Evolutionary conservation across 1,284 basidiomycete species (phyloP).

Genomic region (Ustilago sp.): DNA sequence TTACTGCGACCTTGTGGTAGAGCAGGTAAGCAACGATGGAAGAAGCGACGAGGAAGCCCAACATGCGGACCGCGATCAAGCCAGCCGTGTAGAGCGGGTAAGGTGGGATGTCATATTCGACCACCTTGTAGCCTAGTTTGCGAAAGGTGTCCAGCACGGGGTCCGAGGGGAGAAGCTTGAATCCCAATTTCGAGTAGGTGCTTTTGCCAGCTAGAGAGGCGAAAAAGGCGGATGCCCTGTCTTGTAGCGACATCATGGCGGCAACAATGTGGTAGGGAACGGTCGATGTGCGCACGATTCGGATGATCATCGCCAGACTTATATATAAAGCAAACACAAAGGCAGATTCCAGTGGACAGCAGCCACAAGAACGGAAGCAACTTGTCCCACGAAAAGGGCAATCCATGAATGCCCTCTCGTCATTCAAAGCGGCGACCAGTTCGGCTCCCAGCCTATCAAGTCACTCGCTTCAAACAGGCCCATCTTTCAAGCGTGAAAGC

Average conservation of each 20-base stretch:
- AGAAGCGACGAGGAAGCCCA: conserved; percentile 56
- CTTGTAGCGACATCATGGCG: conserved; percentile 32
- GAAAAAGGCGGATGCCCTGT: conserved; percentile 33
- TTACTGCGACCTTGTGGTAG: conserved; percentile 56
- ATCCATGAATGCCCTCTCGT: not conserved
- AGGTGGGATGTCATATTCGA: conserved; percentile 60
- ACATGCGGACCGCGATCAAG: conserved; percentile 44
- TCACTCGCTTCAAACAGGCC: not conserved
- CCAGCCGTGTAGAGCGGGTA: conserved; percentile 51
- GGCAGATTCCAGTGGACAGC: not conserved
- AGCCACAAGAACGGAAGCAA: not conserved
- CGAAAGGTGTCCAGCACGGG: conserved; percentile 36
- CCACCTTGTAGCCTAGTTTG: conserved; percentile 42
- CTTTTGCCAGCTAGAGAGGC: conserved; percentile 29
- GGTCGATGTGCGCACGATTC: not conserved
- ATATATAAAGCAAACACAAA: not conserved
- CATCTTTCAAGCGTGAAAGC: conserved; percentile 15
- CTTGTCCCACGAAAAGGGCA: no score
- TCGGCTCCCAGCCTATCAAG: conserved; percentile 8
- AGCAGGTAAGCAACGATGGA: conserved; percentile 55
- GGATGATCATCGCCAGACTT: not conserved
- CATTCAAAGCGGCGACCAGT: not conserved
- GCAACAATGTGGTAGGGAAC: not conserved
- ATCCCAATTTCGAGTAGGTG: conserved; percentile 50
- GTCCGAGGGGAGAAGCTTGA: conserved; percentile 49